Conservation (phyloP, 352 stramenopile species). For the Phytophthora meadii region DNA sequence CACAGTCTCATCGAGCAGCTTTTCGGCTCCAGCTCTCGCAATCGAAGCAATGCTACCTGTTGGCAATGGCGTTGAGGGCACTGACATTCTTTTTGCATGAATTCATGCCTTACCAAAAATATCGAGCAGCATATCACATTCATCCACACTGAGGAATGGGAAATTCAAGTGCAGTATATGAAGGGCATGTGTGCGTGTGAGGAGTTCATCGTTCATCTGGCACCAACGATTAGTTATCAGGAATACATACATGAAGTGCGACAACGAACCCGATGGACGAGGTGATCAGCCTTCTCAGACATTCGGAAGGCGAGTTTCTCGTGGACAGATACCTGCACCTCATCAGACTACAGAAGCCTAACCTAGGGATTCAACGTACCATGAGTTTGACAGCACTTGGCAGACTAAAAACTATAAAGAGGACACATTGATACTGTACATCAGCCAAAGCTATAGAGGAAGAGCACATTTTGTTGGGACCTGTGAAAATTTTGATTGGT, state of each 20-base stretch:
- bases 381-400: conserved; percentile 54
- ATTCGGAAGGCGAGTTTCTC: conserved; percentile 62
- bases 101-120: conserved; percentile 56
- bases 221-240: background rate
- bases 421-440: background rate
- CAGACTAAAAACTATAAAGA: conserved; percentile 40
- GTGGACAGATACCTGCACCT: conserved; percentile 54
- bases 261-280: conserved; percentile 50
- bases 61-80: conserved; percentile 9
- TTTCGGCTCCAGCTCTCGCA: conserved; percentile 49
- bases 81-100: background rate
- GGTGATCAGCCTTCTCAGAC: conserved; percentile 47
- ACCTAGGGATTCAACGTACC: conserved; percentile 29
- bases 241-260: no score
- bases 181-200: conserved; percentile 57
- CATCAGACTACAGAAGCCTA: background rate
- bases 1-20: conserved; percentile 72
- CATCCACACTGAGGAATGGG: conserved; percentile 59
- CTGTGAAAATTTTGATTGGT: conserved; percentile 55
- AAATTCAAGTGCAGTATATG: conserved; percentile 57
- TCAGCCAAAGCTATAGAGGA: conserved; percentile 6
- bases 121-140: conserved; percentile 84
- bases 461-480: conserved; percentile 4
- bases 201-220: conserved; percentile 59
- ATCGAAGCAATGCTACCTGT: conserved; percentile 62